phyloP scores from a whole-genome alignment of 75 land plant genomes.

The Larix kaempferi region DNA sequence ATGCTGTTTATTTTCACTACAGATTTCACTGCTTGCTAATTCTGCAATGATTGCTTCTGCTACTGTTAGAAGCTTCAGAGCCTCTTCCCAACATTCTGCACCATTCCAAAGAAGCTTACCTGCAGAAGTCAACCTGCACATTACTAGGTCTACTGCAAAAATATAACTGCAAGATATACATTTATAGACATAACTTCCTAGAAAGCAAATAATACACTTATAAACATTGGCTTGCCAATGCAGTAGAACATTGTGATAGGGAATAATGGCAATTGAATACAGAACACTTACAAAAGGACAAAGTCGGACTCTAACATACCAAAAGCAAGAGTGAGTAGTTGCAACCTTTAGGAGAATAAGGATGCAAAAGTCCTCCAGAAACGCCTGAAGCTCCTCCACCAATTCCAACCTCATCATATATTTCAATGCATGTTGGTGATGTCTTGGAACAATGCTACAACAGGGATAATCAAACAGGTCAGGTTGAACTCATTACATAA shows the following conservation, averaged over 20 bases:
- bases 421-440: conserved; percentile 43
- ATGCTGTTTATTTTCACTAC: not conserved
- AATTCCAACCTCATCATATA: conserved; percentile 85
- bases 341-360: conserved; percentile 88
- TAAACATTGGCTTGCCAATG: not conserved
- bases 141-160: not conserved
- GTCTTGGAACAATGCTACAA: conserved; percentile 32
- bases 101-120: conserved; percentile 90
- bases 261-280: not conserved
- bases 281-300: not conserved
- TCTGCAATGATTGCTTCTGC: conserved; percentile 50
- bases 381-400: conserved; percentile 97
- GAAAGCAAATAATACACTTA: not conserved
- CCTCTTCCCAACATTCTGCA: conserved; percentile 81
- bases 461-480: not conserved
- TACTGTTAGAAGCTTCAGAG: conserved; percentile 54
- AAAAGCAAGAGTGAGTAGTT: conserved; percentile 2
- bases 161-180: not conserved
- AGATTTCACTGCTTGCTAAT: not conserved
- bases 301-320: conserved; percentile 1
- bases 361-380: conserved; percentile 92
- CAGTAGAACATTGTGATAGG: not conserved
- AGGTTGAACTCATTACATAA: not conserved
- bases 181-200: not conserved
- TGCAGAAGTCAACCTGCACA: conserved; percentile 22